Percentiles rank a stretch among this genome's conserved stretches.
Conservation (phyloP, 2,329 filamentous ascomycete species). For the Penicillium sp. region DNA sequence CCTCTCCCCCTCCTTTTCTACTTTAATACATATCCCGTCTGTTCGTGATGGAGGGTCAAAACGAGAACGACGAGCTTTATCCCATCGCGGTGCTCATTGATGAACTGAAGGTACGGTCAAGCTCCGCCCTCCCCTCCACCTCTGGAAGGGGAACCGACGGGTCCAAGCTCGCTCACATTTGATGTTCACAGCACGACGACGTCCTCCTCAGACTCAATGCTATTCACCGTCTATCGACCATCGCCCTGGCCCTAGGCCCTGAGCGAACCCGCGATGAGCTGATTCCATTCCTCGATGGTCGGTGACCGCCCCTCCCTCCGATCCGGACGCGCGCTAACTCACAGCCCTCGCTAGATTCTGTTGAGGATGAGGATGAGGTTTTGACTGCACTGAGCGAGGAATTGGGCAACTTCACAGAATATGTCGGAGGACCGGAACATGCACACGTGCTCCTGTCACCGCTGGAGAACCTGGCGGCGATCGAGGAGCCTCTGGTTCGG, state of each 20-base stretch:
- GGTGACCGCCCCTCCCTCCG: slow-evolving; percentile 45
- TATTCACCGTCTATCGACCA: slow-evolving; percentile 96
- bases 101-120: slow-evolving; percentile 83
- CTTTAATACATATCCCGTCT: slow-evolving; percentile 29
- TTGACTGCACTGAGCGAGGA: slow-evolving; percentile 96
- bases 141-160: slow-evolving; percentile 5
- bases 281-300: slow-evolving; percentile 98
- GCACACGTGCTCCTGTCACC: slow-evolving; percentile 96
- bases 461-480: slow-evolving; percentile 95
- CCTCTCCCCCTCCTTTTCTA: slow-evolving; percentile 16
- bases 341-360: slow-evolving; percentile 72
- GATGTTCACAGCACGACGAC: slow-evolving; percentile 80
- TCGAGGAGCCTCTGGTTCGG: slow-evolving; percentile 95
- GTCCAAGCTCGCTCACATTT: slow-evolving; percentile 24
- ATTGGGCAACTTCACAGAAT: slow-evolving; percentile 94
- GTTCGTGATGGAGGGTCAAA: slow-evolving; percentile 83
- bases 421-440: slow-evolving; percentile 91
- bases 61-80: slow-evolving; percentile 97
- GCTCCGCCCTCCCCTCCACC: slow-evolving; percentile 19
- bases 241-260: slow-evolving; percentile 91
- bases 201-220: slow-evolving; percentile 97
- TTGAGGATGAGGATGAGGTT: slow-evolving; percentile 98
- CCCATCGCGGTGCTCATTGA: slow-evolving; percentile 99
- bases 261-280: slow-evolving; percentile 98
- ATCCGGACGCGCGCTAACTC: slow-evolving; percentile 27